Evolutionary conservation across 2,329 filamentous ascomycete species (phyloP), one percentile per base, ranked within the genome.

Genomic region (Monosporascus sp.): DNA sequence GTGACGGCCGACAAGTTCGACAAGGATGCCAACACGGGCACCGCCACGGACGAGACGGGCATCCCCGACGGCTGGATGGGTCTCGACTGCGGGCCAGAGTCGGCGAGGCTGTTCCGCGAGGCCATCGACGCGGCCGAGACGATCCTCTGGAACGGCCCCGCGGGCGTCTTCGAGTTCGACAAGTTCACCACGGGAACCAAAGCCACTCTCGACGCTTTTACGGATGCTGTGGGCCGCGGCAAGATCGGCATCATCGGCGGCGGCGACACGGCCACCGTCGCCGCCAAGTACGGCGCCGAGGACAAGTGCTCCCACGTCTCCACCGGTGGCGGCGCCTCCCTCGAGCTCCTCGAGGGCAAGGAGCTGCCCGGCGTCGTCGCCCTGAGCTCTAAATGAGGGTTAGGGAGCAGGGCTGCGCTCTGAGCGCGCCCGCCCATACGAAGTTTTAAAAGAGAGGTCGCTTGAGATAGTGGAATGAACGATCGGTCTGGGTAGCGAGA

Each of bases 1-100:
- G 81, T 97, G 72, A 99, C 89, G 8, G 94, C 91, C 63, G 91
- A 97, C 78, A 96, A 95, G 75, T 99, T 99, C 74, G 84, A 81
- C 72, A 86, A 87, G 69, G 85, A 97, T 67, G 94, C 94, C 62
- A 82, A 87, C 60, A 86, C 82, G 19, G 89, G 90, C 66, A 82
- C 85, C 58, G 93, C 93, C 60, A 92, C 89, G 44, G 94, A 97
- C 72, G 81, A 84, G 66, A 81, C 89, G 26, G 94, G 94, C 60
- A 97, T 99, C 63, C 91, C 92, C 58, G 92, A 97, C 68, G 94
- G 92, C 72, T 97, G 89, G 91, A 92, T 96, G 90, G 94, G 94
- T 70, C 87, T 99, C 48, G 94, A 99, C 78, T 94, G 91, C 70
- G 94, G 94, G 55, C 82, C 87, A 60, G 86, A 97, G 86, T 92